These are phyloP conservation scores for Cryptococcus sp. DNA, from an alignment of 1,284 basidiomycete genomes.

Conservation along the genomic window DNA sequence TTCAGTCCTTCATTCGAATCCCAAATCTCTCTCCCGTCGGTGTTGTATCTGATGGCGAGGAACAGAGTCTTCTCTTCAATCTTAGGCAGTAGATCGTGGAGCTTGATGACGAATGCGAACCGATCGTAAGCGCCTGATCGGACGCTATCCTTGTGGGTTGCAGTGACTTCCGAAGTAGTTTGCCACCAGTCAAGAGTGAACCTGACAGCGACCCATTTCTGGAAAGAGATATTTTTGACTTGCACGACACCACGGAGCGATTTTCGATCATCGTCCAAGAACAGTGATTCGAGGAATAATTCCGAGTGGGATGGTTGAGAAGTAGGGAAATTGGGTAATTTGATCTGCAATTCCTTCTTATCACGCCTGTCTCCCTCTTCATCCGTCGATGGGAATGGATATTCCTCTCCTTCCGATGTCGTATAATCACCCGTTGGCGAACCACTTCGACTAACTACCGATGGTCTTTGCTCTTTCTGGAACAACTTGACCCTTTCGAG, in stretches of 20 bases:
- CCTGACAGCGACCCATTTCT: slow-evolving; percentile 56
- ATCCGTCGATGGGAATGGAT: slow-evolving; percentile 50
- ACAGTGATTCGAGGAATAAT: slow-evolving; percentile 54
- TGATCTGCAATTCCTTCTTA: slow-evolving; percentile 44
- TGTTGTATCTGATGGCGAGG: slow-evolving; percentile 73
- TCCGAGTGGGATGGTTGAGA: slow-evolving; percentile 49
- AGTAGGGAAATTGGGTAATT: slow-evolving; percentile 55
- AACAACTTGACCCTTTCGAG: slow-evolving; percentile 88
- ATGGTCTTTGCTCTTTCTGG: slow-evolving; percentile 85
- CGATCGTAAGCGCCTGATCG: slow-evolving; percentile 60
- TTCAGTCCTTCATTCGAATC: slow-evolving; percentile 82
- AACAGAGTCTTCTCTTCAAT: slow-evolving; percentile 84
- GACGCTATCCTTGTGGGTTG: slow-evolving; percentile 66
- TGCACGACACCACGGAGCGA: slow-evolving; percentile 66
- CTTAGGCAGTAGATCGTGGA: slow-evolving; percentile 53
- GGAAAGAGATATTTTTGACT: slow-evolving; percentile 79
- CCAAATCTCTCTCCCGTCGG: slow-evolving; percentile 71
- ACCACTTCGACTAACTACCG: slow-evolving; percentile 85
- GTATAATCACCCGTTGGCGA: slow-evolving; percentile 78
- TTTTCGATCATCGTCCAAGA: slow-evolving; percentile 59
- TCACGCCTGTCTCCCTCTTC: slow-evolving; percentile 46
- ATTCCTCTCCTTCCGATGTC: slow-evolving; percentile 69
- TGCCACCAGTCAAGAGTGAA: slow-evolving; percentile 95
- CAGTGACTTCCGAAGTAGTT: slow-evolving; percentile 89
- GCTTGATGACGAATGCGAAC: slow-evolving; percentile 54